Evolutionary conservation across 495 filamentous ascomycete genomes (phyloP).

Genomic region (Aspergillus coremiiformis): DNA sequence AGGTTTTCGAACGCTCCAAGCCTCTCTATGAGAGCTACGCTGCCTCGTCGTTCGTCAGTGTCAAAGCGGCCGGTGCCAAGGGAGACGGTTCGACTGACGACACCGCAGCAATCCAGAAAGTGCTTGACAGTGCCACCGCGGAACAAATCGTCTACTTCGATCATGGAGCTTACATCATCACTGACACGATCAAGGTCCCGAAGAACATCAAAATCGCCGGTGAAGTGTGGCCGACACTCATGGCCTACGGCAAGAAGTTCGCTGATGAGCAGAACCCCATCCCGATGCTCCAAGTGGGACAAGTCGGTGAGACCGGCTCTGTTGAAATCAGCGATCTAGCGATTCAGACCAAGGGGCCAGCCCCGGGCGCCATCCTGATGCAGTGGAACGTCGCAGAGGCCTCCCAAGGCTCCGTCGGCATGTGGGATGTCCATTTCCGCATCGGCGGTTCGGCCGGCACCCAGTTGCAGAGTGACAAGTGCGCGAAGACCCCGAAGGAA

Average conservation of each 20-base stretch:
- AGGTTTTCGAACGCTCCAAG: constrained; percentile 59
- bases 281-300: constrained; percentile 60
- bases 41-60: constrained; percentile 53
- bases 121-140: constrained; percentile 53
- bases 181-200: constrained; percentile 76
- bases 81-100: constrained; percentile 64
- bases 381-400: constrained; percentile 78
- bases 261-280: constrained; percentile 60
- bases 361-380: constrained; percentile 81
- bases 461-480: constrained; percentile 66
- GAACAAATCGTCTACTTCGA: constrained; percentile 81
- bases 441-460: constrained; percentile 77
- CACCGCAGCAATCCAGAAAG: constrained; percentile 58
- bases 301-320: constrained; percentile 65
- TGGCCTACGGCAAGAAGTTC: constrained; percentile 71
- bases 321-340: constrained; percentile 80
- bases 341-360: constrained; percentile 52
- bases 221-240: constrained; percentile 83
- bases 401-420: constrained; percentile 60
- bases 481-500: constrained; percentile 53
- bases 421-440: constrained; percentile 93
- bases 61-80: constrained; percentile 68
- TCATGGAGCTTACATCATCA: constrained; percentile 81
- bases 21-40: constrained; percentile 55
- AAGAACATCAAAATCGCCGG: constrained; percentile 62